Percentiles rank a stretch among this genome's conserved stretches.
phyloP scores from a whole-genome alignment of 257 asterid species.

The Mentha longifolia region DNA sequence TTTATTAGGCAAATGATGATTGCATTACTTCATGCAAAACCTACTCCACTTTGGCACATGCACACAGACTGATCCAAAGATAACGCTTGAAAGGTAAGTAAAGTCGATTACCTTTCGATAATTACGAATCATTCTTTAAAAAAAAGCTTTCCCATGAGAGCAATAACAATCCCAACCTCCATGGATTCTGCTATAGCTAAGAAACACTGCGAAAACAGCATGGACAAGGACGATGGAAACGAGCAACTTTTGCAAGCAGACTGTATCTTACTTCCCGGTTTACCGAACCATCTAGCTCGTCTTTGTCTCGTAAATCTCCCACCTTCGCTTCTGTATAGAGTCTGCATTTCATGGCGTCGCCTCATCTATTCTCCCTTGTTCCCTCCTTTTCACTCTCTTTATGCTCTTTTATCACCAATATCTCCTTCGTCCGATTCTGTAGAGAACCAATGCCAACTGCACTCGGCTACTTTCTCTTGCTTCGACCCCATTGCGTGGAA shows the following conservation, averaged over 20 bases:
- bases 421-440: not conserved
- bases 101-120: slow-evolving; percentile 19
- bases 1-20: slow-evolving; percentile 26
- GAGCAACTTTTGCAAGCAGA: no score
- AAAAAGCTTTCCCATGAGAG: slow-evolving; percentile 12
- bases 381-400: slow-evolving; percentile 64
- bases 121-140: not conserved
- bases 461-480: slow-evolving; percentile 47
- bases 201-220: slow-evolving; percentile 36
- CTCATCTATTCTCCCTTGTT: slow-evolving; percentile 58
- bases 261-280: slow-evolving; percentile 61
- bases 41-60: slow-evolving; percentile 44
- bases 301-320: slow-evolving; percentile 56
- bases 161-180: slow-evolving; percentile 2
- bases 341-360: slow-evolving; percentile 73
- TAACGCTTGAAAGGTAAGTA: slow-evolving; percentile 30
- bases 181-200: slow-evolving; percentile 31
- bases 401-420: slow-evolving; percentile 43
- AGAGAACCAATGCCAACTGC: slow-evolving; percentile 23
- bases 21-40: slow-evolving; percentile 35
- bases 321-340: slow-evolving; percentile 57
- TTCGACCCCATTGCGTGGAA: slow-evolving; percentile 62
- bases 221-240: no score
- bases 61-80: slow-evolving; percentile 22
- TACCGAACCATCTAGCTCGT: slow-evolving; percentile 70